Conservation (phyloP, 2,329 filamentous ascomycete species). For the Fusarium agapanthi region DNA sequence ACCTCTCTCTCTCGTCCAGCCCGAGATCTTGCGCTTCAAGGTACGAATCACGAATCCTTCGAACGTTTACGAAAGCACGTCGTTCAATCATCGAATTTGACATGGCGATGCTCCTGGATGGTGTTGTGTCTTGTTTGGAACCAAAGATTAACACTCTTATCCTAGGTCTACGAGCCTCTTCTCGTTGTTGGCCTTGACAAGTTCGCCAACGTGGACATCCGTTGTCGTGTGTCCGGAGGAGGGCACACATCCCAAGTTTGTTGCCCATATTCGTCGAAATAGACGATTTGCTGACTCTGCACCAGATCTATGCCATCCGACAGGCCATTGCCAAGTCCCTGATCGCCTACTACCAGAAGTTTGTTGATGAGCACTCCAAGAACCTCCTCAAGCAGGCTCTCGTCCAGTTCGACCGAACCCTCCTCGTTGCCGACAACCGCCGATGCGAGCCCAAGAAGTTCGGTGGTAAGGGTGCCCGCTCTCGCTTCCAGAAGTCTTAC, state of each 20-base stretch:
- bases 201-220: constrained; percentile 93
- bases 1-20: constrained; percentile 92
- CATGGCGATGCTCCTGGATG: not conserved
- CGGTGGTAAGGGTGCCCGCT: constrained; percentile 90
- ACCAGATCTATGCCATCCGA: constrained; percentile 97
- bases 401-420: constrained; percentile 93
- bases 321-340: constrained; percentile 92
- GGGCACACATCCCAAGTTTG: too few species aligned
- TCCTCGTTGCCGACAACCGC: constrained; percentile 99
- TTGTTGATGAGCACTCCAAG: constrained; percentile 99
- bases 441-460: constrained; percentile 99
- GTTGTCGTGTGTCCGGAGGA: too few species aligned
- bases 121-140: not conserved
- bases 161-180: constrained; percentile 95
- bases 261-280: too few species aligned
- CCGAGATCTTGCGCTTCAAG: constrained; percentile 98
- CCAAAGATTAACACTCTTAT: constrained; percentile 31
- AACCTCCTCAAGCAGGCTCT: constrained; percentile 98
- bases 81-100: not conserved
- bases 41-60: constrained; percentile 55
- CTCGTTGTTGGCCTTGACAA: constrained; percentile 97
- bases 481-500: constrained; percentile 99
- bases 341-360: constrained; percentile 97
- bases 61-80: not conserved
- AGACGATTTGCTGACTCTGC: too few species aligned